Evolutionary conservation across 495 filamentous ascomycete genomes (phyloP).

Genomic region (Daldinia loculata): DNA sequence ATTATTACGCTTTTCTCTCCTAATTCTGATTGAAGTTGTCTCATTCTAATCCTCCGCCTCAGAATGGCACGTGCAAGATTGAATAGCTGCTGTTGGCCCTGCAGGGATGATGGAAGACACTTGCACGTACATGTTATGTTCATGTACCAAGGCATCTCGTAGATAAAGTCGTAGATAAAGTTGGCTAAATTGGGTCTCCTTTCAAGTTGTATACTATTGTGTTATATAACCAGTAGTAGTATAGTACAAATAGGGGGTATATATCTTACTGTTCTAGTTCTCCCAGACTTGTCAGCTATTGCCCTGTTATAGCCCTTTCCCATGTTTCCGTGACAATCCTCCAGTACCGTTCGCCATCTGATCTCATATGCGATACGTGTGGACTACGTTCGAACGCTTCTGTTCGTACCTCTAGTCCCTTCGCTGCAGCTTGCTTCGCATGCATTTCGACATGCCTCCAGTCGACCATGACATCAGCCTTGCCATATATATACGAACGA

Average conservation of each 20-base stretch:
- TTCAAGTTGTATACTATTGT: too few species aligned
- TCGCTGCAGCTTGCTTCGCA: constrained; percentile 43
- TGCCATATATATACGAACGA: constrained; percentile 55
- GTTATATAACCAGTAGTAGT: too few species aligned
- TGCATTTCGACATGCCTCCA: constrained; percentile 53
- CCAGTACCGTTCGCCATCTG: constrained; percentile 55
- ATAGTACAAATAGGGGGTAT: not conserved
- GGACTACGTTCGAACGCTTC: constrained; percentile 51
- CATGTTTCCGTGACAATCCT: constrained; percentile 48
- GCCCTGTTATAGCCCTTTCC: constrained; percentile 30
- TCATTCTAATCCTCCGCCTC: not conserved
- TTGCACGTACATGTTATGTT: too few species aligned
- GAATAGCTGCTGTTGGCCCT: not conserved
- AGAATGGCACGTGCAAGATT: not conserved
- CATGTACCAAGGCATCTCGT: too few species aligned
- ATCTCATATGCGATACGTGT: constrained; percentile 55
- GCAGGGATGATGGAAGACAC: too few species aligned
- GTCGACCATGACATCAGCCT: constrained; percentile 51
- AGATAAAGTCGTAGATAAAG: too few species aligned
- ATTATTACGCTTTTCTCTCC: not conserved
- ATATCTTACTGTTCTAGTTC: not conserved
- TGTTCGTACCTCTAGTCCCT: constrained; percentile 46
- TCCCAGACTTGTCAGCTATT: not conserved
- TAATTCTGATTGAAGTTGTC: not conserved
- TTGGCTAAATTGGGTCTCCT: too few species aligned